Conservation (phyloP, 768 basidiomycete species). For the Hygrocybe coccinea region DNA sequence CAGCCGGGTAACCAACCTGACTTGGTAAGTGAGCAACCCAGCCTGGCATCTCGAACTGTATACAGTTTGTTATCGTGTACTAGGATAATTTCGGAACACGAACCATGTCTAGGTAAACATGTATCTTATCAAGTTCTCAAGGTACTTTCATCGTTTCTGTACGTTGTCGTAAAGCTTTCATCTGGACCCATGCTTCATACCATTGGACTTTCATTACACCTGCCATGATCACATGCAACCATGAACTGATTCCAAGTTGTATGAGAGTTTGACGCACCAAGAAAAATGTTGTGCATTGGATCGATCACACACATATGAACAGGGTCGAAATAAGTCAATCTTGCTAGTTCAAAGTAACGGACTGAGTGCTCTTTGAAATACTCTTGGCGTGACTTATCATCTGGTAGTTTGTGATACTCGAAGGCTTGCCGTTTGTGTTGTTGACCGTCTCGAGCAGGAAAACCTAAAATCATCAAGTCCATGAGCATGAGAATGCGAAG, state of each 20-base stretch:
- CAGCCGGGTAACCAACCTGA: constrained; percentile 27
- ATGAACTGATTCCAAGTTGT: not conserved
- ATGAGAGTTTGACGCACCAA: constrained; percentile 13
- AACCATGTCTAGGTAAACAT: too few species aligned
- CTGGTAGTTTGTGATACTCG: not conserved
- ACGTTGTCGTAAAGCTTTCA: too few species aligned
- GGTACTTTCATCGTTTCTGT: too few species aligned
- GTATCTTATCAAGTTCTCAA: too few species aligned
- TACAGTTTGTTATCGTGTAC: too few species aligned
- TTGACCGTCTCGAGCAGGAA: not conserved
- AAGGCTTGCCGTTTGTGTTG: not conserved
- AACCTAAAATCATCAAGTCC: not conserved
- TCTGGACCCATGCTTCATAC: too few species aligned
- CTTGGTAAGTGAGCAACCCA: constrained; percentile 16
- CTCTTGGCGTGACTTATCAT: not conserved
- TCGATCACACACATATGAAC: constrained; percentile 26
- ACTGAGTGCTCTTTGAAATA: not conserved
- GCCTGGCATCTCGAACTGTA: constrained; percentile 9
- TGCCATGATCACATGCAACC: too few species aligned
- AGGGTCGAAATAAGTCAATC: constrained; percentile 28
- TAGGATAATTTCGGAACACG: not conserved
- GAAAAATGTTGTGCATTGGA: constrained; percentile 32
- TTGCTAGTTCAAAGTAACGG: constrained; percentile 16
- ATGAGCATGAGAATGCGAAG: not conserved
- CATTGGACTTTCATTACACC: too few species aligned